These are phyloP conservation scores for Talaromyces sp. DNA, from an alignment of 2,329 filamentous ascomycete species.

Conservation along the genomic window DNA sequence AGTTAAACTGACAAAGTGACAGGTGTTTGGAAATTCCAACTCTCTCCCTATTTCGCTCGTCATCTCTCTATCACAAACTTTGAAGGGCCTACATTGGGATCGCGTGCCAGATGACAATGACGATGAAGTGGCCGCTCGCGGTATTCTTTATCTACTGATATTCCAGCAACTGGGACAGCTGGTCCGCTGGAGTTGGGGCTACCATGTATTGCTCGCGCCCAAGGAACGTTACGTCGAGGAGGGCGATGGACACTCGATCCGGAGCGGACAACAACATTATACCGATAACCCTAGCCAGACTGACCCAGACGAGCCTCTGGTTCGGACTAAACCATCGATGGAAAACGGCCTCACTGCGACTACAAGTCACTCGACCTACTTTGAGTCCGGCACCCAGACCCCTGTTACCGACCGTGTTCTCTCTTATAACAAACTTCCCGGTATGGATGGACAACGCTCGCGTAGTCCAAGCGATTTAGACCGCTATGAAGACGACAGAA, in stretches of 20 bases:
- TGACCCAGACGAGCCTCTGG: conserved; percentile 31
- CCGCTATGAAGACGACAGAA: not conserved
- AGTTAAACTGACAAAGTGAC: not conserved
- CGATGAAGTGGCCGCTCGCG: conserved; percentile 85
- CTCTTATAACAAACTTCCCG: conserved; percentile 30
- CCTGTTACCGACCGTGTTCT: conserved; percentile 29
- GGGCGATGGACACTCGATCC: conserved; percentile 33
- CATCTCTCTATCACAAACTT: conserved; percentile 84
- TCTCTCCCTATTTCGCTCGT: conserved; percentile 95
- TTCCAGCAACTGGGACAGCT: conserved; percentile 97
- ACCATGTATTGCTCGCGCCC: conserved; percentile 87
- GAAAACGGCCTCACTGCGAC: conserved; percentile 19
- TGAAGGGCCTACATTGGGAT: conserved; percentile 90
- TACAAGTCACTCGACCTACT: conserved; percentile 7
- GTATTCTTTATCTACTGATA: conserved; percentile 91
- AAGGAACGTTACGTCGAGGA: conserved; percentile 53
- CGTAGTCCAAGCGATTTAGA: not conserved
- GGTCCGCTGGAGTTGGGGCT: conserved; percentile 97
- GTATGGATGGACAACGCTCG: conserved; percentile 6
- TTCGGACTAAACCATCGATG: conserved; percentile 22
- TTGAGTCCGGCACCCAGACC: conserved; percentile 34
- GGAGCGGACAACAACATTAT: conserved; percentile 36
- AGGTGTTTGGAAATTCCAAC: conserved; percentile 96
- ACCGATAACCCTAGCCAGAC: conserved; percentile 34
- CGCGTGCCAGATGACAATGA: conserved; percentile 88